Percentiles rank a stretch among this genome's conserved stretches.
Evolutionary conservation across 495 filamentous ascomycete species (phyloP).

Genomic region (Podospora australis): DNA sequence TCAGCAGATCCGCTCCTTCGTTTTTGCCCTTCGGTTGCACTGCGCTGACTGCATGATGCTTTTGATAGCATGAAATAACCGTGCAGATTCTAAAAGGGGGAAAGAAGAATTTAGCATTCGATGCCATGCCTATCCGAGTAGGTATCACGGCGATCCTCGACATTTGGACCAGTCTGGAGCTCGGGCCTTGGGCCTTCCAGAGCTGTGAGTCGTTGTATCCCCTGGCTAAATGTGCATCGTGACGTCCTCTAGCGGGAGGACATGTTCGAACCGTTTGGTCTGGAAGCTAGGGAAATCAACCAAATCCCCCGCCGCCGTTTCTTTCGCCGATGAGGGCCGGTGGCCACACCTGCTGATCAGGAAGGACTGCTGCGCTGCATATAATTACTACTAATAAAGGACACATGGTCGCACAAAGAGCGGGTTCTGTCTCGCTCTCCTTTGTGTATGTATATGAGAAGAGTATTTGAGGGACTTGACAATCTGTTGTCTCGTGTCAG

Average conservation of each 20-base stretch:
- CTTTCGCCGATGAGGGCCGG: not conserved
- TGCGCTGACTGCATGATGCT: not conserved
- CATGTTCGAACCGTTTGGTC: not conserved
- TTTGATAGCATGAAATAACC: too few species aligned
- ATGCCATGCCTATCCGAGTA: not conserved
- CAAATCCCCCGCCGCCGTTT: not conserved
- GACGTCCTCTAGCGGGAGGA: not conserved
- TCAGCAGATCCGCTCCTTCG: not conserved
- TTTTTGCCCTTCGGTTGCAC: not conserved
- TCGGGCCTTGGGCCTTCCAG: not conserved
- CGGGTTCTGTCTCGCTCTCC: not conserved
- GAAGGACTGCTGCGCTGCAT: too few species aligned
- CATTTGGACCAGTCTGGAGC: conserved; percentile 1
- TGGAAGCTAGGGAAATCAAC: too few species aligned
- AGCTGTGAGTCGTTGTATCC: not conserved
- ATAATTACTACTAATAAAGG: too few species aligned
- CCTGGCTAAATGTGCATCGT: not conserved
- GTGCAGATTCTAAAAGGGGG: too few species aligned
- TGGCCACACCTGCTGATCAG: not conserved
- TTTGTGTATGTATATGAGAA: not conserved
- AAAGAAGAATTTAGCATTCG: too few species aligned
- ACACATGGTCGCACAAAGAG: not conserved
- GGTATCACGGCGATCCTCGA: not conserved
- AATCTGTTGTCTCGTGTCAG: too few species aligned
- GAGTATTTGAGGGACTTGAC: not conserved